Evolutionary conservation across 352 stramenopile genomes (phyloP).

Genomic region (Globisporangium spiculum): DNA sequence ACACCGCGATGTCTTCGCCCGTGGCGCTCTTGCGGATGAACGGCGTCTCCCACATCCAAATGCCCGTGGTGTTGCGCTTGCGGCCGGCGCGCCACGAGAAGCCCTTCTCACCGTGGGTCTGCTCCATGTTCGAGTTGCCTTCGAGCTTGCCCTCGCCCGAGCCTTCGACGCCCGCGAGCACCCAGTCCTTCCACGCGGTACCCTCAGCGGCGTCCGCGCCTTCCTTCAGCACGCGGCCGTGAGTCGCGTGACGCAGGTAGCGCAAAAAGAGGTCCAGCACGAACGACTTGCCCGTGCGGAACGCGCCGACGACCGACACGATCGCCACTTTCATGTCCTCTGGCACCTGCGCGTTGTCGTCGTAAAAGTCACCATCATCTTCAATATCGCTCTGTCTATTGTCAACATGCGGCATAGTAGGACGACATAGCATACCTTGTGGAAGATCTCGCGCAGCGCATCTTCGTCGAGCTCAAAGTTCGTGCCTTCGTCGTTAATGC

Average conservation of each 20-base stretch:
- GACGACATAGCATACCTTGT: constrained; percentile 30
- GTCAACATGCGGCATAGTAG: background rate
- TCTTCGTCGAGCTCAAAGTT: constrained; percentile 82
- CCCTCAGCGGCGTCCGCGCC: constrained; percentile 40
- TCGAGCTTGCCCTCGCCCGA: constrained; percentile 59
- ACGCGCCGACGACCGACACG: constrained; percentile 97
- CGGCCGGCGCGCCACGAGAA: constrained; percentile 97
- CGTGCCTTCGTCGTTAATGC: constrained; percentile 84
- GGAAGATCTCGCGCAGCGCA: constrained; percentile 69
- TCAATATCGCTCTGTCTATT: background rate
- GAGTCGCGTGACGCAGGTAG: constrained; percentile 89
- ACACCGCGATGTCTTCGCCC: constrained; percentile 91
- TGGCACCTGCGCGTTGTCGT: constrained; percentile 38
- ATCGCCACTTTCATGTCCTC: constrained; percentile 97
- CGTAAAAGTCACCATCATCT: background rate
- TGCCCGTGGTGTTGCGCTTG: constrained; percentile 98
- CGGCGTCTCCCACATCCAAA: constrained; percentile 99
- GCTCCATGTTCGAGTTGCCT: constrained; percentile 82
- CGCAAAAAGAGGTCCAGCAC: constrained; percentile 97
- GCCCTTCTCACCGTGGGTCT: constrained; percentile 74
- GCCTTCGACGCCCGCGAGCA: constrained; percentile 55
- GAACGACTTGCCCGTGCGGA: constrained; percentile 99
- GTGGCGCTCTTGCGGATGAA: constrained; percentile 91
- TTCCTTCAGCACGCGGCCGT: constrained; percentile 48
- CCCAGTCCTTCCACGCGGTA: constrained; percentile 59